A percentile compares a stretch with the other conserved stretches of the same genome.
Conservation (phyloP, 1,284 basidiomycete species). For the Meripilus lineatus region DNA sequence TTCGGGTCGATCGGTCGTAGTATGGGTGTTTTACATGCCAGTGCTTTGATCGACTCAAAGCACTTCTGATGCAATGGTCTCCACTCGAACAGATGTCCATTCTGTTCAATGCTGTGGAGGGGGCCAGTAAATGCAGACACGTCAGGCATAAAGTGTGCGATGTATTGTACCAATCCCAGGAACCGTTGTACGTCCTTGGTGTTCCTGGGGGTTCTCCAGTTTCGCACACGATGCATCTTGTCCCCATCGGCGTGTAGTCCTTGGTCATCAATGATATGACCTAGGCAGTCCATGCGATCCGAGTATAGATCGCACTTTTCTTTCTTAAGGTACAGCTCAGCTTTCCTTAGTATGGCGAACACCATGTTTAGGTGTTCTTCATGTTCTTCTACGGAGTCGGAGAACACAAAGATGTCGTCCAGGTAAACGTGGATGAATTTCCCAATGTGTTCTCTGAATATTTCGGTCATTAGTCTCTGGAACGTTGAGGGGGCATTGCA, state of each 20-base stretch:
- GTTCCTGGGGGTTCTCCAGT: slow-evolving; percentile 24
- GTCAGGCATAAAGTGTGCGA: slow-evolving; percentile 35
- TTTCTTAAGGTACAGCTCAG: slow-evolving; percentile 20
- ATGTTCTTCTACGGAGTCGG: slow-evolving; percentile 24
- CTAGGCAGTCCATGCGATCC: no score
- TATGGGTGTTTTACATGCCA: slow-evolving; percentile 24
- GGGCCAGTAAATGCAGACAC: slow-evolving; percentile 26
- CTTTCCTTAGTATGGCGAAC: slow-evolving; percentile 16
- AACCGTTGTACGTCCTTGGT: no score
- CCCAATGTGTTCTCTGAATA: no score
- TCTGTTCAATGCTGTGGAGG: slow-evolving; percentile 13
- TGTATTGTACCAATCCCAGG: slow-evolving; percentile 35
- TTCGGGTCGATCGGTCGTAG: no score
- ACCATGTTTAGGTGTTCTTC: slow-evolving; percentile 20
- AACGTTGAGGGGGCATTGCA: no score
- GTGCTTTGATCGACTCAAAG: slow-evolving; percentile 31
- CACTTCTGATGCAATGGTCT: slow-evolving; percentile 28
- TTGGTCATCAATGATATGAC: slow-evolving; percentile 25
- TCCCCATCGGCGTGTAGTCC: slow-evolving; percentile 26
- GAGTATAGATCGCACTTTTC: no score
- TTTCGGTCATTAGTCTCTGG: slow-evolving; percentile 28
- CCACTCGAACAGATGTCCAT: slow-evolving; percentile 17
- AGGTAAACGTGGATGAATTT: no score
- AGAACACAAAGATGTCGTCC: no score
- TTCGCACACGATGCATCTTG: slow-evolving; percentile 20